Evolutionary conservation across 768 basidiomycete species (phyloP).

Genomic region (Dacryopinax spathularia): DNA sequence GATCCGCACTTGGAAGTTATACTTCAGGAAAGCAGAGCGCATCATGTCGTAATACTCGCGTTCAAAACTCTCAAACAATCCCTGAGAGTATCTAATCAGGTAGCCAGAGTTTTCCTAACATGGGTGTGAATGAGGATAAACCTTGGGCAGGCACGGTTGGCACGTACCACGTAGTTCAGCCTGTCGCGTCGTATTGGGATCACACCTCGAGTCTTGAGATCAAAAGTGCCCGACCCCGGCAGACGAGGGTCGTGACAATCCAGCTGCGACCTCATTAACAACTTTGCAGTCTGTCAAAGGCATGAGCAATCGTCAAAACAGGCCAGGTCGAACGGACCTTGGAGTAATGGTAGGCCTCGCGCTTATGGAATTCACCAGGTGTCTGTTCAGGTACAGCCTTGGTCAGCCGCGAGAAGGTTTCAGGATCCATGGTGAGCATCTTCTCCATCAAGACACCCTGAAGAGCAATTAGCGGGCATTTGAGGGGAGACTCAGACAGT

Average conservation of each 20-base stretch:
- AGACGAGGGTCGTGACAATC: conserved; percentile 70
- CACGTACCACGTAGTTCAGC: conserved; percentile 57
- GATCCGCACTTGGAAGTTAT: conserved; percentile 87
- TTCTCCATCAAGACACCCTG: conserved; percentile 86
- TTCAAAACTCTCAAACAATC: conserved; percentile 68
- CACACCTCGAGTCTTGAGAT: conserved; percentile 88
- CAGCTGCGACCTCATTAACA: conserved; percentile 90
- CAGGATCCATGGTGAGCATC: conserved; percentile 53
- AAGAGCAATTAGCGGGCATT: neutral
- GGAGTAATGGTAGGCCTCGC: conserved; percentile 75
- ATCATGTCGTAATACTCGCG: conserved; percentile 89
- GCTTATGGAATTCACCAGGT: conserved; percentile 20
- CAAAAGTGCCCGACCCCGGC: conserved; percentile 85
- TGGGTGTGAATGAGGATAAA: neutral
- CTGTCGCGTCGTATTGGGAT: conserved; percentile 72
- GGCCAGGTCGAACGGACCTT: conserved; percentile 36
- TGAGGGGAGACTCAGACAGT: neutral
- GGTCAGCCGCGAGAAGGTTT: conserved; percentile 46
- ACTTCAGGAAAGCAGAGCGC: conserved; percentile 88
- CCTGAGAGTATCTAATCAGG: conserved; percentile 48
- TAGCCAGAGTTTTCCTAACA: conserved; percentile 65
- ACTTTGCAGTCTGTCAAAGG: conserved; percentile 17
- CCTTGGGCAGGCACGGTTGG: neutral
- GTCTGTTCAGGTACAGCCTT: conserved; percentile 26
- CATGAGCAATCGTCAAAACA: neutral